These are phyloP conservation scores for Phytophthora syringae DNA, from an alignment of 352 stramenopile species.

Conservation along the genomic window DNA sequence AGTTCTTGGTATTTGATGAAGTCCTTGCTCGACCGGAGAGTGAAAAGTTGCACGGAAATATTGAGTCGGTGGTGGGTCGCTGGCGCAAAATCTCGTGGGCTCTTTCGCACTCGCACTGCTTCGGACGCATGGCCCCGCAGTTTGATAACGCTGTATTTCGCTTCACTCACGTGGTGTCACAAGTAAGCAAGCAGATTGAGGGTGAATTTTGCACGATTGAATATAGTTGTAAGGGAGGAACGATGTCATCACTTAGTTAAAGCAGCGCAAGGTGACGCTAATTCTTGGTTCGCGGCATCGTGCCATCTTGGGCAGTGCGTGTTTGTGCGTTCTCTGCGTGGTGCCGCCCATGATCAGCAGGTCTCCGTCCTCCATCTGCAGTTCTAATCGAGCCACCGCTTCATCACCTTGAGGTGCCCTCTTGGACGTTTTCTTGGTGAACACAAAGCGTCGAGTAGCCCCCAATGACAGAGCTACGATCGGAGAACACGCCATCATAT, in stretches of 20 bases:
- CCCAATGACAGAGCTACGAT: slow-evolving; percentile 80
- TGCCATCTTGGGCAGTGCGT: slow-evolving; percentile 81
- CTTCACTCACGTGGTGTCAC: slow-evolving; percentile 36
- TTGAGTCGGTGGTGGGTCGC: slow-evolving; percentile 39
- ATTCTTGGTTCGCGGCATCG: slow-evolving; percentile 46
- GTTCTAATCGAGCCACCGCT: slow-evolving; percentile 41
- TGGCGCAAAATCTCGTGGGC: slow-evolving; percentile 71
- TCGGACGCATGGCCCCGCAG: slow-evolving; percentile 48
- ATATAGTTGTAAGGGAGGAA: slow-evolving; percentile 24
- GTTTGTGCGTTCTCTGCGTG: slow-evolving; percentile 80
- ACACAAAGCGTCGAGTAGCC: slow-evolving; percentile 71
- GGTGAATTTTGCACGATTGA: slow-evolving; percentile 18
- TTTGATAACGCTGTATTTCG: slow-evolving; percentile 52
- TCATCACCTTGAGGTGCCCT: slow-evolving; percentile 12
- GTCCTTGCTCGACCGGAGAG: slow-evolving; percentile 39
- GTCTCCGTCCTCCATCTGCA: slow-evolving; percentile 73
- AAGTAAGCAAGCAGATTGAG: slow-evolving; percentile 6
- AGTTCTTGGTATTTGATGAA: slow-evolving; percentile 60
- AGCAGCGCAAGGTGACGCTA: slow-evolving; percentile 62
- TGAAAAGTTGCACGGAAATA: slow-evolving; percentile 40
- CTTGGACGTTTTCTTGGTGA: slow-evolving; percentile 48
- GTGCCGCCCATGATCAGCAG: slow-evolving; percentile 84
- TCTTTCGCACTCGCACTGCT: slow-evolving; percentile 55
- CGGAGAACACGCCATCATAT: slow-evolving; percentile 54
- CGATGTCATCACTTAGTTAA: slow-evolving; percentile 36